phyloP scores from a whole-genome alignment of 805 yeast species.

The Candida sphagnicola region DNA sequence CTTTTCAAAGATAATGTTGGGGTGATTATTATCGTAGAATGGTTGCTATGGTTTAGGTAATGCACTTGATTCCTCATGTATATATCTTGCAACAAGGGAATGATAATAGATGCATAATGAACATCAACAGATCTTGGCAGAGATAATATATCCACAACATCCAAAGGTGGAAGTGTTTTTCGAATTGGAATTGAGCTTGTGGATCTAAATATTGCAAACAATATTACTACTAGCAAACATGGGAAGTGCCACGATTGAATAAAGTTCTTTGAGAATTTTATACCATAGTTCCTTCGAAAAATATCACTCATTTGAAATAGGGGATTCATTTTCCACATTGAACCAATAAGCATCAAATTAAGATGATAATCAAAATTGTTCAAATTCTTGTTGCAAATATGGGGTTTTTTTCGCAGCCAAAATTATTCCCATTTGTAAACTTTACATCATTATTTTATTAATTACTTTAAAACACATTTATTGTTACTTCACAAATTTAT shows the following conservation, averaged over 20 bases:
- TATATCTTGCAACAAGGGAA: constrained; percentile 9
- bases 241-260: background rate
- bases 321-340: no score
- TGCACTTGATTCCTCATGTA: constrained; percentile 17
- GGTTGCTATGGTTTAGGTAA: constrained; percentile 14
- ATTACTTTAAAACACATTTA: no score
- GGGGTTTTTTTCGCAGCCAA: constrained; percentile 5
- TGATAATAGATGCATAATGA: constrained; percentile 1
- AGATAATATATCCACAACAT: constrained; percentile 8
- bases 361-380: no score
- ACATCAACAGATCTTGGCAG: no score
- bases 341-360: no score
- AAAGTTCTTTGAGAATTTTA: no score
- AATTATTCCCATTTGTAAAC: constrained; percentile 1
- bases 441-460: no score
- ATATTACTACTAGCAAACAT: background rate
- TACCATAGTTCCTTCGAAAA: no score
- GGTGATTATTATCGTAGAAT: no score
- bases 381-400: background rate
- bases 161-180: constrained; percentile 13
- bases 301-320: no score
- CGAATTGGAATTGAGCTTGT: constrained; percentile 3
- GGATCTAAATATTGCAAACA: background rate
- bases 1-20: no score
- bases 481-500: no score